These are phyloP conservation scores for Triadica sebifera DNA, from an alignment of 345 rosid genomes.

Conservation along the genomic window DNA sequence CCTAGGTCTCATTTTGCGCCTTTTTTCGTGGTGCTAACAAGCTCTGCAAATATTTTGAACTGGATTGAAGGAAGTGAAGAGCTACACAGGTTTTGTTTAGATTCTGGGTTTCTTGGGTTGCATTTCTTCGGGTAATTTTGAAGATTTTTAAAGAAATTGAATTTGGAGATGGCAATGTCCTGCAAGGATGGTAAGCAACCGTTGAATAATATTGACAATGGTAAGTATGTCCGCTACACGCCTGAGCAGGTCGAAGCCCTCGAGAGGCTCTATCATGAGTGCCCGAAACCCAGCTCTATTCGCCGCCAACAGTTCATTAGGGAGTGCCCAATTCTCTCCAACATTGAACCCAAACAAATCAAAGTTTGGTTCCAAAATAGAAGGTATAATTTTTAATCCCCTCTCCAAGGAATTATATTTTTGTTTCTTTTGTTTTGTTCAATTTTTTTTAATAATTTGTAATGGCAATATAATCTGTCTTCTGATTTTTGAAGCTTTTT, in stretches of 20 bases:
- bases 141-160: conserved; percentile 11
- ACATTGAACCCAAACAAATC: conserved; percentile 98
- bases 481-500: background rate
- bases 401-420: background rate
- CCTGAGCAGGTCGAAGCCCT: conserved; percentile 99
- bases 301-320: conserved; percentile 97
- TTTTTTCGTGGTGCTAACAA: too few species aligned
- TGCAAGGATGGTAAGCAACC: conserved; percentile 80
- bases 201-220: conserved; percentile 68
- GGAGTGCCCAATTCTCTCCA: conserved; percentile 98
- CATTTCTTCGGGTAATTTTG: background rate
- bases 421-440: background rate
- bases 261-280: conserved; percentile 98
- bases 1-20: too few species aligned
- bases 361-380: conserved; percentile 99
- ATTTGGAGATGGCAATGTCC: conserved; percentile 72
- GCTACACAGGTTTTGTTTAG: too few species aligned
- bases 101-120: background rate
- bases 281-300: conserved; percentile 98
- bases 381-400: conserved; percentile 44
- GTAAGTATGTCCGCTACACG: conserved; percentile 97
- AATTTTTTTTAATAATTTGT: background rate
- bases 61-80: too few species aligned
- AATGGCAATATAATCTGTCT: background rate
- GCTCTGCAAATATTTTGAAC: too few species aligned